phyloP scores from a whole-genome alignment of 257 asterid species.

The Rubia yunnanensis region DNA sequence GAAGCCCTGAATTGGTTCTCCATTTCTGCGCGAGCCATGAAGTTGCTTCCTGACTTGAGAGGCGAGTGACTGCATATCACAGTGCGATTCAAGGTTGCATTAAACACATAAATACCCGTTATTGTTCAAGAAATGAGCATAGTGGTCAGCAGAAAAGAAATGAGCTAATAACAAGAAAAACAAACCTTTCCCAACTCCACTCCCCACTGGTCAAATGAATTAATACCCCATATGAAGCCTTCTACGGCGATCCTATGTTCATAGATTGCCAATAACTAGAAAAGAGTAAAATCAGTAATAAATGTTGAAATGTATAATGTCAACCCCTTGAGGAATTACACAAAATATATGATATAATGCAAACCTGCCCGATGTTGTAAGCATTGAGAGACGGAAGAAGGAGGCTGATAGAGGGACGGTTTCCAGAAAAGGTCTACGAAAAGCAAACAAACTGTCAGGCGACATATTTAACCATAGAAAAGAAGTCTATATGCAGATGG shows the following conservation, averaged over 20 bases:
- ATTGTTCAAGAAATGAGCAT: not conserved
- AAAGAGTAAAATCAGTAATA: constrained; percentile 12
- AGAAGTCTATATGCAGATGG: constrained; percentile 6
- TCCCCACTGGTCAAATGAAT: constrained; percentile 99
- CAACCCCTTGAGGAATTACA: not conserved
- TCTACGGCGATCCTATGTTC: constrained; percentile 95
- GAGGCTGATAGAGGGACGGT: constrained; percentile 93
- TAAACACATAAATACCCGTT: not conserved
- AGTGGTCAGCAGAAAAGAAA: not conserved
- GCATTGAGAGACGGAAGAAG: constrained; percentile 87
- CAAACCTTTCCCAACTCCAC: constrained; percentile 94
- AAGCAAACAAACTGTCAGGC: constrained; percentile 16
- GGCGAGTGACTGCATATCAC: constrained; percentile 69
- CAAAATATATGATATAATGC: not conserved
- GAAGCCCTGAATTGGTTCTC: constrained; percentile 72
- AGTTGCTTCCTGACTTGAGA: constrained; percentile 96
- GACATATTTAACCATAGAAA: constrained; percentile 10
- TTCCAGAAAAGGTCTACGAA: constrained; percentile 87
- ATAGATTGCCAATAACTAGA: constrained; percentile 89
- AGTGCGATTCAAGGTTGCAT: no score
- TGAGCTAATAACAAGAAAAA: not conserved
- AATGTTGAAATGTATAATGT: no score
- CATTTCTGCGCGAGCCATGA: constrained; percentile 81
- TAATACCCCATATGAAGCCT: constrained; percentile 96
- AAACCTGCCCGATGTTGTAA: constrained; percentile 92